Evolutionary conservation across 176 grass and related monocot genomes (phyloP).

Genomic region (Eleusine coracana): DNA sequence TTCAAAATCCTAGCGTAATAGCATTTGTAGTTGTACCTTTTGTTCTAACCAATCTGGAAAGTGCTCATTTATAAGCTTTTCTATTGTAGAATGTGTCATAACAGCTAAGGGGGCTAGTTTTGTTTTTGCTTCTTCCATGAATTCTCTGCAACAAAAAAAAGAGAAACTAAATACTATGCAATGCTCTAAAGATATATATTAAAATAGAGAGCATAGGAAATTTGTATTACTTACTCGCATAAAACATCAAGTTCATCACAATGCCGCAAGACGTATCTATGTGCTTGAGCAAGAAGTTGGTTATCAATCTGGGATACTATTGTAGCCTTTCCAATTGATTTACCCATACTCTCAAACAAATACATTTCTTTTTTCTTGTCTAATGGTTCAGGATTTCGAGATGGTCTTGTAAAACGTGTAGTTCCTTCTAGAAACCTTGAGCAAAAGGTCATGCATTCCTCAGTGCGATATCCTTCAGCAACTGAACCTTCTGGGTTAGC

Average conservation of each 20-base stretch:
- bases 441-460: conserved; percentile 32
- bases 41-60: too few relatives aligned
- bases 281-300: neutral
- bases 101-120: neutral
- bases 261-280: conserved; percentile 1
- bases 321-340: neutral
- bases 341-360: neutral
- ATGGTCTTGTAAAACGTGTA: neutral
- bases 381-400: neutral
- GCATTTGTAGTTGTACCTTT: too few relatives aligned
- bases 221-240: neutral
- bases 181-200: neutral
- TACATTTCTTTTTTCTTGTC: neutral
- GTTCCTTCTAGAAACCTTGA: neutral
- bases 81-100: too few relatives aligned
- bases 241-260: neutral
- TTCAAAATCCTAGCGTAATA: too few relatives aligned
- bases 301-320: neutral
- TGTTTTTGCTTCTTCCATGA: neutral
- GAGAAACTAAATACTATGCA: neutral
- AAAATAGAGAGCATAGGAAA: neutral
- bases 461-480: conserved; percentile 27
- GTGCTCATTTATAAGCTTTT: too few relatives aligned
- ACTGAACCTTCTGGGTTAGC: conserved; percentile 37
- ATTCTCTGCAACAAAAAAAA: neutral